phyloP scores from a whole-genome alignment of 352 stramenopile genomes.

The Thalassiosira mediterranea region DNA sequence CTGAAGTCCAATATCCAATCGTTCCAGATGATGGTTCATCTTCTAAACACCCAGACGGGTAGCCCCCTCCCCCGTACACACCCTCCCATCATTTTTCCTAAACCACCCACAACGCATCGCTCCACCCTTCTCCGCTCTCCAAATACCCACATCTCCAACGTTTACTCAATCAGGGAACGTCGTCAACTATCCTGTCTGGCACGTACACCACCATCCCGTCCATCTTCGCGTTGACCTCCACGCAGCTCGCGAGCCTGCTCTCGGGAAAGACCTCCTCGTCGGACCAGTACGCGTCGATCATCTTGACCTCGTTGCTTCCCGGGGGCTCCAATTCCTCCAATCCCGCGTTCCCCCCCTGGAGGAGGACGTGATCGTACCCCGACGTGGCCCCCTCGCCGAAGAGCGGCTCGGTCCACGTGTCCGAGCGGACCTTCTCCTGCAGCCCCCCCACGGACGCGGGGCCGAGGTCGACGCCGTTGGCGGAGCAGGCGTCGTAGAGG shows the following conservation, averaged over 20 bases:
- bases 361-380: slow-evolving; percentile 83
- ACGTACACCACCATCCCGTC: slow-evolving; percentile 85
- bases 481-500: slow-evolving; percentile 70
- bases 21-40: too few relatives aligned
- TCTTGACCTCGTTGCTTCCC: slow-evolving; percentile 56
- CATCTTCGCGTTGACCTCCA: slow-evolving; percentile 81
- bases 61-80: too few relatives aligned
- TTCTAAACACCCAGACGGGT: too few relatives aligned
- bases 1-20: too few relatives aligned
- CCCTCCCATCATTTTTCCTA: too few relatives aligned
- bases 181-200: slow-evolving; percentile 78
- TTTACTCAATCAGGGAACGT: slow-evolving; percentile 81
- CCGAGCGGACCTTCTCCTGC: slow-evolving; percentile 57
- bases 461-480: slow-evolving; percentile 81
- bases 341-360: slow-evolving; percentile 46
- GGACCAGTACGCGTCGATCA: slow-evolving; percentile 83
- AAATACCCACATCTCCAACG: too few relatives aligned
- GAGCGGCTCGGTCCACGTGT: slow-evolving; percentile 79
- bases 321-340: slow-evolving; percentile 45
- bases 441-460: slow-evolving; percentile 52
- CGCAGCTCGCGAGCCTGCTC: slow-evolving; percentile 70
- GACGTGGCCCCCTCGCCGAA: slow-evolving; percentile 79
- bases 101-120: too few relatives aligned
- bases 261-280: slow-evolving; percentile 82
- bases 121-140: too few relatives aligned